Percentiles rank a stretch among this genome's conserved stretches.
Evolutionary conservation across 1,284 basidiomycete genomes (phyloP).

Genomic region (Apiotrichum gamsii): DNA sequence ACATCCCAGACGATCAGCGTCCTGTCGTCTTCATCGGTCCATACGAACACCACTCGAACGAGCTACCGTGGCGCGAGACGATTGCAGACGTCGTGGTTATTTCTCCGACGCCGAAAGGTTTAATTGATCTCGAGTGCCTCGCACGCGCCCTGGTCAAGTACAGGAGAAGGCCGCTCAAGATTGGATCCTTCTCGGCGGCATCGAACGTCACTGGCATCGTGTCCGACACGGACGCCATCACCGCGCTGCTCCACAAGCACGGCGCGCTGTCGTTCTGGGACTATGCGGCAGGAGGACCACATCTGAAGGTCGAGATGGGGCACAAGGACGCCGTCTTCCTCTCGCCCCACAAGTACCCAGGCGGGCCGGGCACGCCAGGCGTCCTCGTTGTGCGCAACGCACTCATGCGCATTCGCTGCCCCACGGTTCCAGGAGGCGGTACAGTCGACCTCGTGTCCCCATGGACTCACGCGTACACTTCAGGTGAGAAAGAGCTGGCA

Average conservation of each 20-base stretch:
- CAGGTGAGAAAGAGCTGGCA: too few relatives aligned
- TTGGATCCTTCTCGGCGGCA: slow-evolving; percentile 13
- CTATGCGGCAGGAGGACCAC: slow-evolving; percentile 6
- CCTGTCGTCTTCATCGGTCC: slow-evolving; percentile 13
- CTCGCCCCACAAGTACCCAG: slow-evolving; percentile 13
- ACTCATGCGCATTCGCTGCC: not conserved
- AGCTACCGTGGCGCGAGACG: slow-evolving; percentile 10
- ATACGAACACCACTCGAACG: slow-evolving; percentile 16
- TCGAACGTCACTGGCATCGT: slow-evolving; percentile 12
- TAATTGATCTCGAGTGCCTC: not conserved
- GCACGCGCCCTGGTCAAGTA: not conserved
- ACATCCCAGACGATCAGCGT: not conserved
- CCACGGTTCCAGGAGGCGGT: slow-evolving; percentile 7
- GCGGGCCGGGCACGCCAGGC: slow-evolving; percentile 8
- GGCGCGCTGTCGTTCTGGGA: slow-evolving; percentile 5
- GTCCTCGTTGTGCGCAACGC: slow-evolving; percentile 4
- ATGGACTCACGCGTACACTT: not conserved
- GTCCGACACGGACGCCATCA: slow-evolving; percentile 5
- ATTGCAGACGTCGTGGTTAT: slow-evolving; percentile 7
- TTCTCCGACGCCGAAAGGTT: not conserved
- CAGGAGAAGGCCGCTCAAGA: not conserved
- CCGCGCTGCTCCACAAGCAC: slow-evolving; percentile 2
- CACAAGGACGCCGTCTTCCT: slow-evolving; percentile 11
- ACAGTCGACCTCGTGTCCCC: slow-evolving; percentile 6
- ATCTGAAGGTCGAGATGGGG: slow-evolving; percentile 1